Evolutionary conservation across 2,329 filamentous ascomycete genomes (phyloP).

Genomic region (Orbilia javanica): DNA sequence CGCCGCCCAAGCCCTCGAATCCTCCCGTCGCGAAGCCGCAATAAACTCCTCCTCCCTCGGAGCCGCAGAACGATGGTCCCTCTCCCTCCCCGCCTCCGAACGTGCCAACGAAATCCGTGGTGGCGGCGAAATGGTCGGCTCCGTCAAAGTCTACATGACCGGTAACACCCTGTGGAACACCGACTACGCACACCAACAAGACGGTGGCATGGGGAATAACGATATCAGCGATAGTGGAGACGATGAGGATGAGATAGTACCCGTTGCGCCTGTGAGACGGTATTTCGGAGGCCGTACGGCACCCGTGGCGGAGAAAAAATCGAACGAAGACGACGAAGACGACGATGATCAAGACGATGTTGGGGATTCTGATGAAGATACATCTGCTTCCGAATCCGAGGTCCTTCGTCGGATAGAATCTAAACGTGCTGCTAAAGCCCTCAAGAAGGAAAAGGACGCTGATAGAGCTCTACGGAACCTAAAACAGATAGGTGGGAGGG

Average conservation of each 20-base stretch:
- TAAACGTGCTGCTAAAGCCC: slow-evolving; percentile 30
- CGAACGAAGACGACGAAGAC: slow-evolving; percentile 4
- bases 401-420: slow-evolving; percentile 22
- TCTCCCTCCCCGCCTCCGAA: slow-evolving; percentile 23
- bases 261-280: background rate
- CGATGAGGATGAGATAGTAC: background rate
- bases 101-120: slow-evolving; percentile 24
- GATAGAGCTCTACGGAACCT: slow-evolving; percentile 29
- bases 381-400: slow-evolving; percentile 24
- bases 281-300: slow-evolving; percentile 50
- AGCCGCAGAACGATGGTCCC: slow-evolving; percentile 37
- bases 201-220: too few species aligned
- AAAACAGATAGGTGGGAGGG: slow-evolving; percentile 41
- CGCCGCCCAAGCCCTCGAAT: slow-evolving; percentile 31
- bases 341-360: too few species aligned
- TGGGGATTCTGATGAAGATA: background rate
- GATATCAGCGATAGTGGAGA: background rate
- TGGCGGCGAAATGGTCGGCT: slow-evolving; percentile 38
- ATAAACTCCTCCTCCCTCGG: slow-evolving; percentile 21
- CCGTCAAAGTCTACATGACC: slow-evolving; percentile 27
- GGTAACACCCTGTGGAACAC: background rate
- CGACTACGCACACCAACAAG: background rate
- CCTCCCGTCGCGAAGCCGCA: slow-evolving; percentile 40
- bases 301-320: slow-evolving; percentile 19
- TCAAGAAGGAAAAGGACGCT: slow-evolving; percentile 31